These are phyloP conservation scores for Phytophthora podocarpi DNA, from an alignment of 352 stramenopile species.

Conservation along the genomic window DNA sequence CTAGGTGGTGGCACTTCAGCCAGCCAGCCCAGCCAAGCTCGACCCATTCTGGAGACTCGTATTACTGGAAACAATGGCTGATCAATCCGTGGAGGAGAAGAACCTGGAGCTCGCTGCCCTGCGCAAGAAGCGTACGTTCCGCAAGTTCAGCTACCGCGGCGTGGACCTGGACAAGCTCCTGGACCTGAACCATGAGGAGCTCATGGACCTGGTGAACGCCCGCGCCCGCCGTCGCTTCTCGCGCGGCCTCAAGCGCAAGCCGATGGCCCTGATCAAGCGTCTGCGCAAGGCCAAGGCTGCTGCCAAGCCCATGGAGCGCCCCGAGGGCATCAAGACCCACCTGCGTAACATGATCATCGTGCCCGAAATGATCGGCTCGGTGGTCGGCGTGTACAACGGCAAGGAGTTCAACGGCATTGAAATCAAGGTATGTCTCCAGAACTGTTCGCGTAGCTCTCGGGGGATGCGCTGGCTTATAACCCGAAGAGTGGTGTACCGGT, in stretches of 20 bases:
- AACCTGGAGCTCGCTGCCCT: constrained; percentile 93
- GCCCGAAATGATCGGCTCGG: constrained; percentile 99
- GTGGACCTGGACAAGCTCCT: constrained; percentile 99
- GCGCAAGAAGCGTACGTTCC: constrained; percentile 99
- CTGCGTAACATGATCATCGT: constrained; percentile 99
- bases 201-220: constrained; percentile 98
- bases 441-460: constrained; percentile 80
- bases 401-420: constrained; percentile 99
- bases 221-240: constrained; percentile 98
- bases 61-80: constrained; percentile 63
- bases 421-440: constrained; percentile 97
- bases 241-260: constrained; percentile 99
- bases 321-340: constrained; percentile 99
- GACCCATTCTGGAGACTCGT: constrained; percentile 33
- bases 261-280: constrained; percentile 99
- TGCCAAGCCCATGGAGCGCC: constrained; percentile 96
- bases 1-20: too few species aligned
- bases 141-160: constrained; percentile 99
- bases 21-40: too few species aligned
- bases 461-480: constrained; percentile 74
- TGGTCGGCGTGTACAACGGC: constrained; percentile 99
- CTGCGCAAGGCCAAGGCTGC: constrained; percentile 99
- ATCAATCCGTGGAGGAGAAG: constrained; percentile 57
- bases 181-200: constrained; percentile 99
- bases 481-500: constrained; percentile 58